A percentile compares a stretch with the other conserved stretches of the same genome.
These are phyloP conservation scores for Tulasnella sp. DNA, from an alignment of 768 basidiomycete genomes.

Conservation along the genomic window DNA sequence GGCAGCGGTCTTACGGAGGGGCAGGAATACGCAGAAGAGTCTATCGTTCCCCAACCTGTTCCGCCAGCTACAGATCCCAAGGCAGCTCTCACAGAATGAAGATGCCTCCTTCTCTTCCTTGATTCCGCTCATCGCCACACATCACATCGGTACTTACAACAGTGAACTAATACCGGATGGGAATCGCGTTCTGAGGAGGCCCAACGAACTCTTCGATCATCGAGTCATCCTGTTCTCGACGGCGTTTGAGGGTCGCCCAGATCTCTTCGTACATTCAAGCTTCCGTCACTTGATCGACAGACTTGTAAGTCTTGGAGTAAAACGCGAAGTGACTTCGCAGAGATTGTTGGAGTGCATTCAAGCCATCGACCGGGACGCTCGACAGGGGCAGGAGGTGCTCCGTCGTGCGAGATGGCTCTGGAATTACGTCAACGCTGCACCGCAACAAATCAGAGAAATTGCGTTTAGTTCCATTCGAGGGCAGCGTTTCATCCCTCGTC, in stretches of 20 bases:
- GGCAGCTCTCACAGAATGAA: not conserved
- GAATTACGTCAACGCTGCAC: not conserved
- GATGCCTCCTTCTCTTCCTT: not conserved
- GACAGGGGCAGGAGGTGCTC: not conserved
- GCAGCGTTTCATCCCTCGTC: not conserved
- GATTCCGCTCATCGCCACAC: not conserved
- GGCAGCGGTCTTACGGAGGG: not conserved
- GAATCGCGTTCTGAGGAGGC: not conserved
- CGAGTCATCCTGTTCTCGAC: not conserved
- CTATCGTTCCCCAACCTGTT: not conserved
- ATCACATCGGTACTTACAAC: not conserved
- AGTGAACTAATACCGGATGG: not conserved
- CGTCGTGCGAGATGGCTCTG: not conserved
- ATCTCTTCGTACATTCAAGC: not conserved
- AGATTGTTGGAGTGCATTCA: not conserved
- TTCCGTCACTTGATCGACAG: conserved; percentile 1
- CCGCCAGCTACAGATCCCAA: not conserved
- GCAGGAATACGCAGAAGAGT: too few relatives aligned
- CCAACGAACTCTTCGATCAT: not conserved
- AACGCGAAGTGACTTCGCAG: not conserved
- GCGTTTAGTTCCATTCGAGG: not conserved
- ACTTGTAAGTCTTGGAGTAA: not conserved
- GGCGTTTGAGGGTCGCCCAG: not conserved
- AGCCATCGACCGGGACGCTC: not conserved
- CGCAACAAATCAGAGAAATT: not conserved